phyloP scores from a whole-genome alignment of 306 rosid species.

The Leucaena leucocephala region DNA sequence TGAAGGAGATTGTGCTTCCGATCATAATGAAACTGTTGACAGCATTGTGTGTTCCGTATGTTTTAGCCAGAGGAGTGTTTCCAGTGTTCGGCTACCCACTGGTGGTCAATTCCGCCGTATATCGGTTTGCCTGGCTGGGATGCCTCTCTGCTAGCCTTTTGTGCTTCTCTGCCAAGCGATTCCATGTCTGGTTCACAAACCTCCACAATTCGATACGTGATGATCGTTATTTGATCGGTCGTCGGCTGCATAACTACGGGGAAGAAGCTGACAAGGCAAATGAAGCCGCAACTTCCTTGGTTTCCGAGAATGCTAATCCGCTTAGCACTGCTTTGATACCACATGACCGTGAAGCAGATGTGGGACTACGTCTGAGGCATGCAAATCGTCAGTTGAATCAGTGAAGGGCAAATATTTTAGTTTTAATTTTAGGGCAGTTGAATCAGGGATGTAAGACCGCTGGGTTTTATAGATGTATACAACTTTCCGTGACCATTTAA shows the following conservation, averaged over 20 bases:
- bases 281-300: constrained; percentile 47
- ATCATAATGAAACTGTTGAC: constrained; percentile 94
- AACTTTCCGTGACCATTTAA: constrained; percentile 19
- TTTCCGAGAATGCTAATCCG: constrained; percentile 40
- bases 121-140: constrained; percentile 97
- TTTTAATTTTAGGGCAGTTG: constrained; percentile 32
- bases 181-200: constrained; percentile 97
- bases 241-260: constrained; percentile 94
- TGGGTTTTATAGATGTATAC: constrained; percentile 9
- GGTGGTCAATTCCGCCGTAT: constrained; percentile 93
- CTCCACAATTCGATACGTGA: constrained; percentile 97
- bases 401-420: background rate
- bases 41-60: constrained; percentile 90
- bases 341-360: constrained; percentile 63
- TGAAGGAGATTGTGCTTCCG: constrained; percentile 92
- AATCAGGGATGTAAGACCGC: constrained; percentile 36
- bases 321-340: constrained; percentile 41
- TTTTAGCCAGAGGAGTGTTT: constrained; percentile 89
- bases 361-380: constrained; percentile 71
- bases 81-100: constrained; percentile 94
- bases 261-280: constrained; percentile 53
- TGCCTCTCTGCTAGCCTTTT: constrained; percentile 83
- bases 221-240: constrained; percentile 90
- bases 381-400: constrained; percentile 46
- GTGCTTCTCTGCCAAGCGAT: constrained; percentile 92